A percentile compares a stretch with the other conserved stretches of the same genome.
phyloP scores from a whole-genome alignment of 108 stramenopile species.

The Schizochytrium sp. region DNA sequence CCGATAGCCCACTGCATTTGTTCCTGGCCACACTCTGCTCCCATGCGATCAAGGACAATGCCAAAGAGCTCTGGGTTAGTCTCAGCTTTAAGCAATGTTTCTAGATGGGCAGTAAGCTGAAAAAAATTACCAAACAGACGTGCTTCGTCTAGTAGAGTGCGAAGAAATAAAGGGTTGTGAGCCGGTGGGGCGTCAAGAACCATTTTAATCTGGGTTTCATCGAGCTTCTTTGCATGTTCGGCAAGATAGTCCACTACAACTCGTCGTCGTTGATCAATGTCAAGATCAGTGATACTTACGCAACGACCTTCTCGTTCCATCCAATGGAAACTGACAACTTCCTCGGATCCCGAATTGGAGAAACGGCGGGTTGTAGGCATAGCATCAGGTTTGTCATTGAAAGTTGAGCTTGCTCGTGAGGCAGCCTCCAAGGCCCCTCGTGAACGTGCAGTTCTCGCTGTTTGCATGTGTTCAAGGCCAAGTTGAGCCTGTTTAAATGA shows the following conservation, averaged over 20 bases:
- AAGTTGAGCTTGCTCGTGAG: neutral
- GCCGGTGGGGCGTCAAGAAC: slow-evolving; percentile 20
- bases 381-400: neutral
- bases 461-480: neutral
- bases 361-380: neutral
- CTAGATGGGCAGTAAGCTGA: slow-evolving; percentile 13
- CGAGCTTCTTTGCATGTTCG: slow-evolving; percentile 59
- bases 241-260: slow-evolving; percentile 30
- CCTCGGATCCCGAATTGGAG: neutral
- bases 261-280: neutral
- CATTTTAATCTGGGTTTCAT: slow-evolving; percentile 32
- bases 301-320: neutral
- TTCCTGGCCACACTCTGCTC: slow-evolving; percentile 10
- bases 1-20: slow-evolving; percentile 43
- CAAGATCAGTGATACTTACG: neutral
- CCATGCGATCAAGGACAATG: slow-evolving; percentile 46
- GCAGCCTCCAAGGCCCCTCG: neutral
- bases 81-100: neutral
- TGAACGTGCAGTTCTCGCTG: neutral
- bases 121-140: slow-evolving; percentile 60
- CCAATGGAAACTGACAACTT: slow-evolving; percentile 5
- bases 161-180: slow-evolving; percentile 36
- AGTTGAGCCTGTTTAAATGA: neutral
- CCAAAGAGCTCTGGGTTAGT: slow-evolving; percentile 32
- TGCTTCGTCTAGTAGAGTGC: slow-evolving; percentile 47